Evolutionary conservation across 2,329 filamentous ascomycete species (phyloP).

Genomic region (Amauroascus verrucosus): DNA sequence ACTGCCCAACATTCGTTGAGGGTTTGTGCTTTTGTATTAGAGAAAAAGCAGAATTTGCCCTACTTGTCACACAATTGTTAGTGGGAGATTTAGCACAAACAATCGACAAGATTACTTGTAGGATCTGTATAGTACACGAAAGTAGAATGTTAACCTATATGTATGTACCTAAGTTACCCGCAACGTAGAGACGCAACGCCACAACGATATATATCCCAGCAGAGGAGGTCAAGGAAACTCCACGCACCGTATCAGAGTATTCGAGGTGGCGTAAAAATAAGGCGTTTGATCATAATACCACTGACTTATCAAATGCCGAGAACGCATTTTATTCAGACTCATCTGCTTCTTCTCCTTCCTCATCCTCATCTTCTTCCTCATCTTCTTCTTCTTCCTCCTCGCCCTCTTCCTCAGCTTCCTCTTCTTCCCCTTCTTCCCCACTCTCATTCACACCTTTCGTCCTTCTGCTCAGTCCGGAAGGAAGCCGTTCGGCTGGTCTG

Average conservation of each 20-base stretch:
- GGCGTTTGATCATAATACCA: neutral
- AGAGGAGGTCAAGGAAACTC: neutral
- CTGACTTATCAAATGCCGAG: neutral
- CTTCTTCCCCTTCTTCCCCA: neutral
- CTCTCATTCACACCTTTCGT: neutral
- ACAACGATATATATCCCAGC: no score
- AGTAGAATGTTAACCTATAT: no score
- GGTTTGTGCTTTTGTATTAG: no score
- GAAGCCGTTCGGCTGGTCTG: neutral
- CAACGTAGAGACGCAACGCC: no score
- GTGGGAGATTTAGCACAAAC: no score
- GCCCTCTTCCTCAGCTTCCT: conserved; percentile 1
- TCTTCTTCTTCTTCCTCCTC: neutral
- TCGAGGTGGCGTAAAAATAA: neutral
- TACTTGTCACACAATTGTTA: no score
- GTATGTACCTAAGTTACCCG: no score
- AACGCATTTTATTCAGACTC: neutral
- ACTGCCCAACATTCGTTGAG: no score
- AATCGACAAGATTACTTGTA: no score
- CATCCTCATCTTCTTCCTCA: conserved; percentile 1
- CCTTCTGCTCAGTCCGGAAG: neutral
- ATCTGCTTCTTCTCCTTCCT: neutral
- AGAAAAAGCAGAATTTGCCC: no score
- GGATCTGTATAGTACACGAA: no score
- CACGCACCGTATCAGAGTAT: neutral